Base-by-base conservation (phyloP, 148 eudicot genomes). In the Rheum nobile region DNA sequence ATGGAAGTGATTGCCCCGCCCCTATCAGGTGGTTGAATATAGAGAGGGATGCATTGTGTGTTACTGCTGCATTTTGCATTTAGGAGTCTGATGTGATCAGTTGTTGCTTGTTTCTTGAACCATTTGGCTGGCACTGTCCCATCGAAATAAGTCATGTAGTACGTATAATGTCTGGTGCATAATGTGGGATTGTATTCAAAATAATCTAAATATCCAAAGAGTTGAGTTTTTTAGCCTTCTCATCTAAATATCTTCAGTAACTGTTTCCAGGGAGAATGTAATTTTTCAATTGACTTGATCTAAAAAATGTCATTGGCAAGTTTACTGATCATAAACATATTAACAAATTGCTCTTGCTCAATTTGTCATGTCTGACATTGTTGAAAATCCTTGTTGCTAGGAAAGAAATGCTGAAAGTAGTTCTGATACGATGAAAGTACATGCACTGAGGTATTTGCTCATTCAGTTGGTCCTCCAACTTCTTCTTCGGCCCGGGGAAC, bases 401-500 rank as follows among this genome's bases (percentile, higher is more conserved):
- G 97, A 85, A 77, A 88, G 91, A 75, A 96, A 84, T 77, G 77
- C 85, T 79, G 96, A 88, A 32, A 86, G 88, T 77, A 70, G 82
- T 6, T 87, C 82, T 8, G 87, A 87, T 76, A 87, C 86, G 26
- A 87, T 85, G 77, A 96, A 88, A 69, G 74, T 96, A 71, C 99
- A 86, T 79, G 90, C 99, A n/a, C 75, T 92, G 84, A 89, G 97
- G 79, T 92, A 92, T 77, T 84, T 96, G 85, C 96, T 96, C 75
- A 96, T 96, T 65, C 97, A 96, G 46, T 71, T 96, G 83, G 81
- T 88, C 80, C 90, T 92, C 59, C 99, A 92, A 76, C 84, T 90
- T 63, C 85, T 96, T 37, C 90, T 92, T 75, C 82, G 84, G 37
- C 99, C 99, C 21, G 92, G 90, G 73, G 99, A 92, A 77, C 83